Evolutionary conservation across 1,139 yeast genomes (phyloP).

Genomic region (Meyerozyma carpophila): DNA sequence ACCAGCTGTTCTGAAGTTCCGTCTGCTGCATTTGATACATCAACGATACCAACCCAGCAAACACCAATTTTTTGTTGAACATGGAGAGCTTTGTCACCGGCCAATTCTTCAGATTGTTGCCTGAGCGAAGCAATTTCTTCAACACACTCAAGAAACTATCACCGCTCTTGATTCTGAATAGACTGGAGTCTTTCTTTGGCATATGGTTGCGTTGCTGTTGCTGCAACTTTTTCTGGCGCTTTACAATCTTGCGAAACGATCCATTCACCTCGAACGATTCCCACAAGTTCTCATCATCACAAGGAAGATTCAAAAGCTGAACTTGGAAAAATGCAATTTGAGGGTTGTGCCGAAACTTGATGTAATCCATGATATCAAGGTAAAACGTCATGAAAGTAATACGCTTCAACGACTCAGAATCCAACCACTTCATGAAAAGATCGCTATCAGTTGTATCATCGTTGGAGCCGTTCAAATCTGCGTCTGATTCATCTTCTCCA

Average conservation of each 20-base stretch:
- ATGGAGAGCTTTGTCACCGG: conserved; percentile 2
- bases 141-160: conserved; percentile 32
- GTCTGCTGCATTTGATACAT: conserved; percentile 13
- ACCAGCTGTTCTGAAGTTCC: conserved; percentile 10
- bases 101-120: conserved; percentile 4
- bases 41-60: conserved; percentile 10
- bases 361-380: conserved; percentile 74
- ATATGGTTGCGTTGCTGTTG: conserved; percentile 8
- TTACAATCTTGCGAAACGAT: conserved; percentile 35
- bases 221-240: conserved; percentile 31
- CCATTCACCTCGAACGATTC: conserved; percentile 42
- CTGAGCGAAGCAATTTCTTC: conserved; percentile 27
- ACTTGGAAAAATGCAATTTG: conserved; percentile 67
- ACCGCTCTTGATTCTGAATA: conserved; percentile 15
- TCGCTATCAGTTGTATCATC: conserved; percentile 21
- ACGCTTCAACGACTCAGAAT: conserved; percentile 71
- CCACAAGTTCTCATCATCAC: conserved; percentile 71
- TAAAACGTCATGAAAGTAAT: conserved; percentile 77
- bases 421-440: conserved; percentile 57
- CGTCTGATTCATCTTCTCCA: conserved; percentile 28
- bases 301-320: conserved; percentile 65
- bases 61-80: conserved; percentile 8
- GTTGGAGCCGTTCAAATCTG: conserved; percentile 9
- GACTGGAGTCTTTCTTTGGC: conserved; percentile 8
- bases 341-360: conserved; percentile 71